Base-by-base conservation (phyloP, 2,329 filamentous ascomycete species). In the Leptosphaerulina australis region DNA sequence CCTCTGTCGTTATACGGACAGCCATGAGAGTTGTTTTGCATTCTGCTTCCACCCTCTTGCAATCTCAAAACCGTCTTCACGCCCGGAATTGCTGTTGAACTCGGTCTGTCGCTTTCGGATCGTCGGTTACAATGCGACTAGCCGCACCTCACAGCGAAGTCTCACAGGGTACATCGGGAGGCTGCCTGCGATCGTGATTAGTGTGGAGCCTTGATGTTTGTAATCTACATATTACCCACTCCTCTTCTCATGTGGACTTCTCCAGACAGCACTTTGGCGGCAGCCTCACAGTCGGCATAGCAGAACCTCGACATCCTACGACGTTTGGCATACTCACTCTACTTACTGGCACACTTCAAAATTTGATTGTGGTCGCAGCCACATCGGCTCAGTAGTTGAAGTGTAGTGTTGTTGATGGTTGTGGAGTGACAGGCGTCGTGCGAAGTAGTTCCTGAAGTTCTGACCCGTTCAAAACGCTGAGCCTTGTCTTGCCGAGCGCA, bases 101-200 rank as follows among this genome's bases (percentile, higher is more conserved):
- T 51, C 48, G 48, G 48, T 36, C 48, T 41, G 46, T 46, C 41
- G 48, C 35, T 4, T 37, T 46, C 48, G 48, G 48, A 37, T 51
- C 41, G 41, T 51, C 48, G 48, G 36, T 43, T 8, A 18, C 18
- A 14, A 24, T 14, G 41, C 41, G 41, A 51, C 41, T 51, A 51
- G 43, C 48, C 41, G 37, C 41, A 36, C 26, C 41, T 51, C 41
- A 45, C 24, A 51, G 36, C 41, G 44, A 36, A 45, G 30, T 41
- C 41, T 36, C 31, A 25, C 40, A 39, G 25, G 11, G 41, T 51
- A 36, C 48, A 51, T 46, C 48, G 48, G 47, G 36, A 46, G 41
- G 48, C 48, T 46, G 39, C 41, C 41, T 51, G 48, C 43, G 31
- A 51, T 51, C 48, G 41, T 36, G 36, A 41, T 51, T 46, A 51